Evolutionary conservation across 1,284 basidiomycete genomes (phyloP).

Genomic region (Leccinum variabile): DNA sequence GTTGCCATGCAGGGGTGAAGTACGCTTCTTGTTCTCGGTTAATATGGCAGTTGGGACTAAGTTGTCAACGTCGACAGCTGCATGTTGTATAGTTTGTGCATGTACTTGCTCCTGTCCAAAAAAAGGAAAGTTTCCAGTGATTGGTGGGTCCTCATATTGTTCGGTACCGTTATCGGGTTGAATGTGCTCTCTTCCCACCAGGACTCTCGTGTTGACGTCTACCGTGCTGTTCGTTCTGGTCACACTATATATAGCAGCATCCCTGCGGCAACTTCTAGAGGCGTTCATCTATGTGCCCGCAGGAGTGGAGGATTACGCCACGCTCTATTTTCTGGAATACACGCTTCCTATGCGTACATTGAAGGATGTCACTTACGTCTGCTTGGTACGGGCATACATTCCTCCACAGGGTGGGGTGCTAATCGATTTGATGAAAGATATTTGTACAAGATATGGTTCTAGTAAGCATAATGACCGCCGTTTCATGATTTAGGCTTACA

Average conservation of each 20-base stretch:
- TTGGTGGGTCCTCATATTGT: slow-evolving; percentile 4
- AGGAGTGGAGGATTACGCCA: slow-evolving; percentile 9
- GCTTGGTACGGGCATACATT: slow-evolving; percentile 8
- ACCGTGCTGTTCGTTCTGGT: slow-evolving; percentile 17
- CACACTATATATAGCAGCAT: slow-evolving; percentile 15
- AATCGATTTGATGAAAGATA: slow-evolving; percentile 4
- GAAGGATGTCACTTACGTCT: slow-evolving; percentile 18
- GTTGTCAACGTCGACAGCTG: slow-evolving; percentile 6
- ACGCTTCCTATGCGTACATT: slow-evolving; percentile 19
- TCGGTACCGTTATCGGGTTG: background rate
- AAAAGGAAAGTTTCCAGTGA: slow-evolving; percentile 1
- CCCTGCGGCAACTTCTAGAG: slow-evolving; percentile 19
- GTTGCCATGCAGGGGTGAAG: slow-evolving; percentile 11
- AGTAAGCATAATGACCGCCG: slow-evolving; percentile 5
- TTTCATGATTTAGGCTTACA: slow-evolving; percentile 1
- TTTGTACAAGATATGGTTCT: slow-evolving; percentile 20
- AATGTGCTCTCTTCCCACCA: background rate
- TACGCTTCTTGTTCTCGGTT: background rate
- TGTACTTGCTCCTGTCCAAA: slow-evolving; percentile 18
- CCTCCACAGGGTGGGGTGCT: background rate
- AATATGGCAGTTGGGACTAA: background rate
- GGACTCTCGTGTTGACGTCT: slow-evolving; percentile 18
- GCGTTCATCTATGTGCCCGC: slow-evolving; percentile 17
- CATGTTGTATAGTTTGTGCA: slow-evolving; percentile 18
- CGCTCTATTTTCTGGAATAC: slow-evolving; percentile 14